Evolutionary conservation across 176 grass and related monocot species (phyloP).

Genomic region (Oryza rufipogon): DNA sequence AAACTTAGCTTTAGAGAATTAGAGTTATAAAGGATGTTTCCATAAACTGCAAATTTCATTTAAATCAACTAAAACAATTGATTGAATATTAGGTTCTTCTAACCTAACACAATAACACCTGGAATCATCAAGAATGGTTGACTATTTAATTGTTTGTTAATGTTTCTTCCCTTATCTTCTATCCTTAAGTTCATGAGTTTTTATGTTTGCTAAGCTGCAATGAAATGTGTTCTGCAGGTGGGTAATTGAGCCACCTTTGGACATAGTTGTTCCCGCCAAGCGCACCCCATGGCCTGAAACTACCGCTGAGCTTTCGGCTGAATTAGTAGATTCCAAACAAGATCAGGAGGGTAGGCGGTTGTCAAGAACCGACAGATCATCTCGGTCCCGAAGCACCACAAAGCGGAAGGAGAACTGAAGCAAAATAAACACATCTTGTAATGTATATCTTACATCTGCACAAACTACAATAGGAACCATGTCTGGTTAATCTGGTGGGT

Average conservation of each 20-base stretch:
- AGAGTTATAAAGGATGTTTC: background rate
- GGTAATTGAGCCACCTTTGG: slow-evolving; percentile 87
- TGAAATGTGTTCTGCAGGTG: slow-evolving; percentile 54
- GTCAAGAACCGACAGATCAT: slow-evolving; percentile 57
- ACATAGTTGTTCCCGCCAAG: slow-evolving; percentile 74
- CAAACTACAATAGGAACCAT: slow-evolving; percentile 43
- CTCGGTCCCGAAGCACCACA: slow-evolving; percentile 55
- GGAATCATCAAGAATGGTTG: background rate
- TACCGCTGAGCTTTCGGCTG: slow-evolving; percentile 40
- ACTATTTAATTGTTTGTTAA: slow-evolving; percentile 7
- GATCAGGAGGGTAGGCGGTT: slow-evolving; percentile 54
- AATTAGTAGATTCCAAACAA: slow-evolving; percentile 46
- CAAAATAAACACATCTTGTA: slow-evolving; percentile 30
- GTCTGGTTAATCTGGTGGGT: slow-evolving; percentile 33
- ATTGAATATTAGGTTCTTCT: background rate
- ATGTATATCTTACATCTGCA: slow-evolving; percentile 40
- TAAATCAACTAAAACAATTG: background rate
- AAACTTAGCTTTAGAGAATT: background rate
- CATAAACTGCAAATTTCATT: background rate
- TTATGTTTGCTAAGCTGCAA: background rate
- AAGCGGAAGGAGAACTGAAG: slow-evolving; percentile 83
- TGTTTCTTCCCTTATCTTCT: background rate
- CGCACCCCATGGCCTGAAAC: slow-evolving; percentile 87
- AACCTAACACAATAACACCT: background rate
- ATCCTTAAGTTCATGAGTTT: background rate